Evolutionary conservation across 1,284 basidiomycete species (phyloP), one percentile per base, ranked within the genome.

Genomic region (Trichosporon sp.): DNA sequence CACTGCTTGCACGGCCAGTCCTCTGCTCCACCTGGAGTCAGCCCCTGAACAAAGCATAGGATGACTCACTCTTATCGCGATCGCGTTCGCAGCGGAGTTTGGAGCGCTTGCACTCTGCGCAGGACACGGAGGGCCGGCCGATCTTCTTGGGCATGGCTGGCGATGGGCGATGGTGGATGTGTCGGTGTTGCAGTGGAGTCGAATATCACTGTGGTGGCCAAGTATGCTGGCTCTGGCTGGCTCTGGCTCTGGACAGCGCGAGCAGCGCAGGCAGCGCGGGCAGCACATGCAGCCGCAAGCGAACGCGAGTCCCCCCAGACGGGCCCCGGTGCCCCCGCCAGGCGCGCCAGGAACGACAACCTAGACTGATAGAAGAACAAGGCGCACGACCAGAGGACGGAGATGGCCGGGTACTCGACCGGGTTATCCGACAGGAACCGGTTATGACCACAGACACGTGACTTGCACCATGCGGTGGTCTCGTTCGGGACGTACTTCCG

Each of bases 101-200:
- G 31, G 59, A 63, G 59, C 59, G 59, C 32, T 63, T 63, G 59
- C 59, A 63, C 59, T 63, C 59, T 35, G 59, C 59, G 59, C 59
- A 63, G 32, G 59, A 63, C 59, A 63, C 59, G 59, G 59, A 63
- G 4, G 59, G 59, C 31, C 59, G 59, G 31, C 59, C 59, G 14
- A 63, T 63, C 59, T 63, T 63, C 59, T 63, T 63, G 59, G 59
- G 59, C 59, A 63, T 63, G 26, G 26, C 26, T 35, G 31, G 32
- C 19, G 31, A 11, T 61, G 56, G 6, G 38, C 26, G 59, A 63
- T 54, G 51, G 8, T 19, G 19, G 21, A 26, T 54, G n/a, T 54
- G 51, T 54, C 21, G 51, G 6, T 46, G 43, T 21, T 26, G 19
- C 19, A 19, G 19, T 54, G n/a, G 51, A 54, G 51, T 54, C 16